Evolutionary conservation across 139 green algal genomes (phyloP), one percentile per base, ranked within the genome.

Genomic region (Picochlorum sp.): DNA sequence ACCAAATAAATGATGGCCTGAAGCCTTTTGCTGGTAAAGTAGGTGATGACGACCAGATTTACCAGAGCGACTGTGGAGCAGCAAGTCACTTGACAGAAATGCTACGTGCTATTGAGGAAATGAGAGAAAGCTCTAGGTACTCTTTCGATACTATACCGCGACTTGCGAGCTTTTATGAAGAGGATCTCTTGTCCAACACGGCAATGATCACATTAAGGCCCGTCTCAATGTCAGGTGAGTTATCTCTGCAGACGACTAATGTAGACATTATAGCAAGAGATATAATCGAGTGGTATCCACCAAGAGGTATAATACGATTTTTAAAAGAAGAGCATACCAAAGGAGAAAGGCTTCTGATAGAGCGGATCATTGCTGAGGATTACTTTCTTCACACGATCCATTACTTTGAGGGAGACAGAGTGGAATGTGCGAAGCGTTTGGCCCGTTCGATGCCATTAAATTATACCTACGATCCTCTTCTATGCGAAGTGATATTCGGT

Each of bases 401-500:
- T 5, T 75, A 71, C 26, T 90, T 85, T 70, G 76, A 87, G 50
- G 66, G 71, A 16, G 69, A 89, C 63, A 81, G 86, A 21, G 80
- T 87, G n/a, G 77, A 88, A 71, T 84, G 81, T 34, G 77, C 80
- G 2, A 59, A 72, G 37, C 65, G 70, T 24, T 70, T 95, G 44
- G 81, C 72, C 2, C 49, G 26, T 28, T 57, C 63, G 24, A 73
- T 92, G n/a, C 80, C 81, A 3, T 67, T 90, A 31, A 75, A 78
- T 14, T 90, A 76, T 49, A 26, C 71, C 15, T 77, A 85, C 69
- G 78, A 75, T 50, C 65, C 78, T 20, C 63, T 95, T 31, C 71
- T 94, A 60, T 77, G 77, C 11, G 85, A 97, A 81, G 72, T 78
- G 28, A 72, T 97, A 23, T 94, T 97, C 62, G 72, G 78, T 6